Conservation (phyloP, 2,329 filamentous ascomycete species). For the Chaetomium globosum region DNA sequence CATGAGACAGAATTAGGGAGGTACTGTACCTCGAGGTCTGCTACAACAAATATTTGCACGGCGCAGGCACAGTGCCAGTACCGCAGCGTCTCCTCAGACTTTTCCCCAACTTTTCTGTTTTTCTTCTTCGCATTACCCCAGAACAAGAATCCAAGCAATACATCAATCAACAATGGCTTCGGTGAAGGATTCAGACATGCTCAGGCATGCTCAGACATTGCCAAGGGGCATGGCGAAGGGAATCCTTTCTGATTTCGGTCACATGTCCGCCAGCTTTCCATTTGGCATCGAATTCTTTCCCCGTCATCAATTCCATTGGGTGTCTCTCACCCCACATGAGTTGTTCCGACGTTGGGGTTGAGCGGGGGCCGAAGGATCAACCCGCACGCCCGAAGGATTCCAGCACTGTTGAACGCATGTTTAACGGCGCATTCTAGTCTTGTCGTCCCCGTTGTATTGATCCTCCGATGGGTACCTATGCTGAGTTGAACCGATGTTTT, state of each 20-base stretch:
- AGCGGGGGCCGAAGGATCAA: slow-evolving; percentile 11
- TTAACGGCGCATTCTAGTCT: neutral
- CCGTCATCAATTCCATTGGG: neutral
- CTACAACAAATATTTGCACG: neutral
- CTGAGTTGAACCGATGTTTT: neutral
- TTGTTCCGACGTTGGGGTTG: slow-evolving; percentile 1
- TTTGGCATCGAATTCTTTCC: neutral
- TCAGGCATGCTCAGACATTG: neutral
- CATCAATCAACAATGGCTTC: neutral
- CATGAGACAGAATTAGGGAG: neutral
- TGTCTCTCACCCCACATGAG: neutral
- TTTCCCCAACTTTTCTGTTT: neutral
- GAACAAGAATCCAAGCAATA: neutral
- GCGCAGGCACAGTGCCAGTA: neutral
- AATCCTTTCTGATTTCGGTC: neutral
- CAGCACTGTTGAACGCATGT: neutral
- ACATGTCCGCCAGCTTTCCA: slow-evolving; percentile 1
- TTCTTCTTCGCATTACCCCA: neutral
- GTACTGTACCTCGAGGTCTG: neutral
- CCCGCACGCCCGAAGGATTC: slow-evolving; percentile 14
- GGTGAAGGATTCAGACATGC: neutral
- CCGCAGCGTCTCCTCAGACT: neutral
- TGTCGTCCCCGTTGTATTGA: neutral
- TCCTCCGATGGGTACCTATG: neutral
- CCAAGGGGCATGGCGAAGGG: neutral